phyloP scores from a whole-genome alignment of 768 basidiomycete genomes.

The Russula vinacea region DNA sequence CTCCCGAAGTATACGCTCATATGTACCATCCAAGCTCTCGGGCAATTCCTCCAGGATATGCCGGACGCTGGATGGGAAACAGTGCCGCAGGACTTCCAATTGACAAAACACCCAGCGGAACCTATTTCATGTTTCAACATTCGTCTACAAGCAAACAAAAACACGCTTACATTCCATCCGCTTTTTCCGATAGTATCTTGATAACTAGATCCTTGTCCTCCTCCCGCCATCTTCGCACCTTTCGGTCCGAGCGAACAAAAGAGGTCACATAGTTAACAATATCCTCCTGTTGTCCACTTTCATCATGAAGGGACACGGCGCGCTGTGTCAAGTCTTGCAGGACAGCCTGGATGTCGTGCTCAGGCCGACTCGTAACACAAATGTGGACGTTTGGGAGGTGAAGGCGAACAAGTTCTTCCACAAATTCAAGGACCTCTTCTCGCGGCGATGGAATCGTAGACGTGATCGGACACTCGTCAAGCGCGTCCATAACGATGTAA shows the following conservation, averaged over 20 bases:
- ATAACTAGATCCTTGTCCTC: constrained; percentile 3
- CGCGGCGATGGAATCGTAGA: background rate
- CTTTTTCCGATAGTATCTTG: background rate
- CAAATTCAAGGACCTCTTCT: background rate
- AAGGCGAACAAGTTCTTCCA: constrained; percentile 4
- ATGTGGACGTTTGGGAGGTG: background rate
- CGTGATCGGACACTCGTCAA: constrained; percentile 1
- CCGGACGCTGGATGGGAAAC: background rate
- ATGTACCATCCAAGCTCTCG: constrained; percentile 1
- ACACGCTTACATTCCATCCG: background rate
- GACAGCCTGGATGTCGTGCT: constrained; percentile 1
- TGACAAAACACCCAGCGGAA: background rate
- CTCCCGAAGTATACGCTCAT: constrained; percentile 6
- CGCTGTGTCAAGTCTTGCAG: background rate
- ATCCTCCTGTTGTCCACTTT: background rate
- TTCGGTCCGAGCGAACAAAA: constrained; percentile 1
- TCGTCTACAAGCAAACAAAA: too few relatives aligned
- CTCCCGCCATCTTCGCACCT: background rate
- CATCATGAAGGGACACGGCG: background rate
- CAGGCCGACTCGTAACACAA: constrained; percentile 10
- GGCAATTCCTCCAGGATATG: constrained; percentile 7
- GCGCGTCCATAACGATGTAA: background rate
- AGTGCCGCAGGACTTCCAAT: background rate
- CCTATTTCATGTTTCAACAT: background rate
- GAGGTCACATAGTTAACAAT: background rate